Base-by-base conservation (phyloP, 148 eudicot species). In the Fagopyrum esculentum region DNA sequence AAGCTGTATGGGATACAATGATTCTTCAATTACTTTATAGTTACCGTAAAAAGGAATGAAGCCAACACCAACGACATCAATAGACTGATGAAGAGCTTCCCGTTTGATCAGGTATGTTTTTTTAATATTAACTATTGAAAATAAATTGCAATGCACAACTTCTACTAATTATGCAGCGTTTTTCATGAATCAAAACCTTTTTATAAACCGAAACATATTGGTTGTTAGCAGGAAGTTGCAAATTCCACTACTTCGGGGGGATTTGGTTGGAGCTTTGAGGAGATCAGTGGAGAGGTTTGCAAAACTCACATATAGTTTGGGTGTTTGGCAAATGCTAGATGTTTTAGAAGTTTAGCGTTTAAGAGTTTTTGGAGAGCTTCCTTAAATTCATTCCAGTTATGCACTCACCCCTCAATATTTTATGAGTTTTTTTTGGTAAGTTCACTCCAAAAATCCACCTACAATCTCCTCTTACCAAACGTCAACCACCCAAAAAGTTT, bases 1-100 rank as follows among this genome's bases (percentile, higher is more conserved):
- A 59, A 95, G 77, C 98, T 93, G 77, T 68, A 81, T 72, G 59
- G 22, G 47, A 69, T 77, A 57, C 29, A 19, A 17, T 57, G 63
- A 26, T 57, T 57, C 9, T 57, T 17, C 19, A 57, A 57, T 57
- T 57, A 57, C 2, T 57, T 19, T 6, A 22, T 40, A 66, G 19
- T 66, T 40, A 12, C 45, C 43, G 43, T 66, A 45, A 13, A 13
- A 40, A 66, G 22, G 10, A 59, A 59, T 9, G 3, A 59, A 8
- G 64, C 9, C 9, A 63, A 64, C 45, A 63, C 15, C 3, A 35
- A 5, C 45, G 22, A 2, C 4, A 15, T 54, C 17, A 12, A 54
- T 6, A 54, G n/a, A 60, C n/a, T 26, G 43, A 60, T 26, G 40
- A 60, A 60, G 19, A 56, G 17, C 60, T 56, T 16, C 60, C 11